Conservation (phyloP, 2,329 filamentous ascomycete species). For the Neofusicoccum kwambonambiense region DNA sequence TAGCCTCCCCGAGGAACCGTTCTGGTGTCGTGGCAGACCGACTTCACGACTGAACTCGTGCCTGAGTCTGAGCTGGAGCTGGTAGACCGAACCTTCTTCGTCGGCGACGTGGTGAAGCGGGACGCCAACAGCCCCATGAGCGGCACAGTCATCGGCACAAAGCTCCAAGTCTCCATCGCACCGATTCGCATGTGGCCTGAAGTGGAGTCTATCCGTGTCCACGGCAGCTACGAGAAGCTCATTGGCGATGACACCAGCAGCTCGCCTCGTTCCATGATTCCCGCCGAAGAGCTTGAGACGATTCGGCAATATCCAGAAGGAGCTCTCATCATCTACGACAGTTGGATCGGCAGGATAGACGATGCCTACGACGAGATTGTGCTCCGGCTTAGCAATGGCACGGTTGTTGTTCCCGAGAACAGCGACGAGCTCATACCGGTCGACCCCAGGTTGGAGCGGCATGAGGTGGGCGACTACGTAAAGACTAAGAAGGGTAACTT, state of each 20-base stretch:
- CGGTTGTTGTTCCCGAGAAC: conserved; percentile 53
- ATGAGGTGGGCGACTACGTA: conserved; percentile 50
- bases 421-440: conserved; percentile 42
- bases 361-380: conserved; percentile 51
- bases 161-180: conserved; percentile 47
- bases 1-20: conserved; percentile 52
- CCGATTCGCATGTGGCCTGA: conserved; percentile 25
- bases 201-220: conserved; percentile 20
- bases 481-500: conserved; percentile 54
- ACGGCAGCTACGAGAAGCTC: conserved; percentile 24
- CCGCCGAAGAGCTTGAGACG: conserved; percentile 46
- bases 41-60: conserved; percentile 42
- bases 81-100: conserved; percentile 53
- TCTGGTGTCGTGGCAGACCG: conserved; percentile 49
- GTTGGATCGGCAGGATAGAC: conserved; percentile 57
- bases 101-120: conserved; percentile 57
- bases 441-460: conserved; percentile 35
- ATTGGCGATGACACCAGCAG: conserved; percentile 18
- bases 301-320: conserved; percentile 49
- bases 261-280: conserved; percentile 36
- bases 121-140: conserved; percentile 49
- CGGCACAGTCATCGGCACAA: conserved; percentile 54
- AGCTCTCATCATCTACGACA: conserved; percentile 53
- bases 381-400: conserved; percentile 52
- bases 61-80: conserved; percentile 47